Evolutionary conservation across 495 filamentous ascomycete species (phyloP).

Genomic region (Trypethelium eluteriae): DNA sequence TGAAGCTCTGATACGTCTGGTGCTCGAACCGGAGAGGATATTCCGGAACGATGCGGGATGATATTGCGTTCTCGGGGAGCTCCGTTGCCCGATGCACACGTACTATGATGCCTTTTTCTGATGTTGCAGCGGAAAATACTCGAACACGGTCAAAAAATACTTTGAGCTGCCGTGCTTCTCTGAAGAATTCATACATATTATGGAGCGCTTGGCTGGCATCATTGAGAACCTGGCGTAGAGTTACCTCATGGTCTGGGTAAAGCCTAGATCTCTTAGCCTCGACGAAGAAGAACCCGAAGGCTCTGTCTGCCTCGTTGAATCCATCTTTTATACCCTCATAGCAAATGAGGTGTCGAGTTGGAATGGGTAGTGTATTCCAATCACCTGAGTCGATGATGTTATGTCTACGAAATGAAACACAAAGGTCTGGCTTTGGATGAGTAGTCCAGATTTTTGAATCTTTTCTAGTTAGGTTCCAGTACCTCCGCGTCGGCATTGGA

Average conservation of each 20-base stretch:
- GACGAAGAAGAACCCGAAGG: constrained; percentile 15
- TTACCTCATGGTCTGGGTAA: not conserved
- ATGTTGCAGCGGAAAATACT: constrained; percentile 15
- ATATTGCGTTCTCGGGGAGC: not conserved
- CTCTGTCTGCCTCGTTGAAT: not conserved
- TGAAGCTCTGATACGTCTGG: constrained; percentile 2
- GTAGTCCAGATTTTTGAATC: not conserved
- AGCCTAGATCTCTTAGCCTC: constrained; percentile 12
- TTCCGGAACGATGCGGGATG: constrained; percentile 1
- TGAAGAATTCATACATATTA: constrained; percentile 25
- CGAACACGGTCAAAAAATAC: constrained; percentile 17
- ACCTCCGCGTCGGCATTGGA: constrained; percentile 3
- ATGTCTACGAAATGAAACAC: not conserved
- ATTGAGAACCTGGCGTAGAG: constrained; percentile 13
- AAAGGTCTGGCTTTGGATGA: constrained; percentile 3
- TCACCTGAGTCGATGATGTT: not conserved
- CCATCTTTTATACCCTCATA: not conserved
- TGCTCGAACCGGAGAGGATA: constrained; percentile 5
- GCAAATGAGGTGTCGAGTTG: constrained; percentile 10
- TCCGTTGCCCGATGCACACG: constrained; percentile 2
- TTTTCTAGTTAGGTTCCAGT: not conserved
- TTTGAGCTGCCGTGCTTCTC: constrained; percentile 15
- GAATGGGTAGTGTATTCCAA: not conserved
- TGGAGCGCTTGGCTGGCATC: constrained; percentile 24
- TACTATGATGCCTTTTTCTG: not conserved